These are phyloP conservation scores for Centella asiatica DNA, from an alignment of 129 eudicot genomes.

Conservation along the genomic window DNA sequence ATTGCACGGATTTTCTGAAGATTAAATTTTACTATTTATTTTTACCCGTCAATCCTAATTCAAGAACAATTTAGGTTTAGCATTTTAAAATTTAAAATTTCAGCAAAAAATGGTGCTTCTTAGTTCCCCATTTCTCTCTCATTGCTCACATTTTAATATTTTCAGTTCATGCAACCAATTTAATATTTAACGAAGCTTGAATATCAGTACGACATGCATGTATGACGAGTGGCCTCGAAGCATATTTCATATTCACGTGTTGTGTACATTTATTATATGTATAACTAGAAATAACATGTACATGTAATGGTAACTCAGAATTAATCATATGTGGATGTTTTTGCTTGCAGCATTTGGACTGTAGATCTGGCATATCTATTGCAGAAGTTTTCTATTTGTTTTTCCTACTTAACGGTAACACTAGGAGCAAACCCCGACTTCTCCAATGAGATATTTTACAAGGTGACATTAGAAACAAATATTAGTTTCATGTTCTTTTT, in stretches of 20 bases:
- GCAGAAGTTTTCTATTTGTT: slow-evolving; percentile 68
- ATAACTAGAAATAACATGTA: neutral
- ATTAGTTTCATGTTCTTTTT: neutral
- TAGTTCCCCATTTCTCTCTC: too few relatives aligned
- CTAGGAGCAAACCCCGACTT: slow-evolving; percentile 89
- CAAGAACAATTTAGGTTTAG: too few relatives aligned
- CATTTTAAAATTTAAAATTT: too few relatives aligned
- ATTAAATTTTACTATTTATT: too few relatives aligned
- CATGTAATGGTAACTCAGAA: neutral
- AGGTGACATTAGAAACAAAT: slow-evolving; percentile 34
- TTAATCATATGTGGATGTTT: neutral
- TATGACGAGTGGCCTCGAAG: neutral
- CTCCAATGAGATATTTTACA: slow-evolving; percentile 79
- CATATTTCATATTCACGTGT: neutral
- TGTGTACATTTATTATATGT: neutral
- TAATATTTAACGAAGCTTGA: neutral
- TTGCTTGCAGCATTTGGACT: slow-evolving; percentile 85
- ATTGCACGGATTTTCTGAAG: too few relatives aligned
- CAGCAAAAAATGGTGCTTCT: too few relatives aligned
- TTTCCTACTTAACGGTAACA: slow-evolving; percentile 89
- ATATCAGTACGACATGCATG: neutral
- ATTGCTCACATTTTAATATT: too few relatives aligned
- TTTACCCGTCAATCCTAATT: too few relatives aligned
- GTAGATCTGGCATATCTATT: slow-evolving; percentile 92
- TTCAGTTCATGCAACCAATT: too few relatives aligned